A percentile compares a stretch with the other conserved stretches of the same genome.
These are phyloP conservation scores for Debaryomyces robertsiae DNA, from an alignment of 1,139 yeast genomes.

Conservation along the genomic window DNA sequence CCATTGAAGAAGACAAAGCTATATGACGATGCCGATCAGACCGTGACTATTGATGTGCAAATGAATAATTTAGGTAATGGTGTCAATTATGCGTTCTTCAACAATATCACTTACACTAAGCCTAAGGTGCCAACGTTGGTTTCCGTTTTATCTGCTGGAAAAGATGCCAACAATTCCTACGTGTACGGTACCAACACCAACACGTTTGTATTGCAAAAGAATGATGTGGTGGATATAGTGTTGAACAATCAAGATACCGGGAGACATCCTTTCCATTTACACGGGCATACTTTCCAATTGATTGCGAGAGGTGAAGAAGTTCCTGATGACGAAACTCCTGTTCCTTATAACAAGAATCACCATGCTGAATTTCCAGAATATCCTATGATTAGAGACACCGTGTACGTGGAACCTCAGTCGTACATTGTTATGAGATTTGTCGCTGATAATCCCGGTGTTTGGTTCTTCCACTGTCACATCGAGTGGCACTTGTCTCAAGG, in stretches of 20 bases:
- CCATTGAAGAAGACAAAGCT: slow-evolving; percentile 48
- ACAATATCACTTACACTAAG: slow-evolving; percentile 59
- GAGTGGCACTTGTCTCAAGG: slow-evolving; percentile 96
- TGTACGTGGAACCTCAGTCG: slow-evolving; percentile 64
- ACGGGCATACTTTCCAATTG: slow-evolving; percentile 83
- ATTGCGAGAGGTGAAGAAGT: slow-evolving; percentile 58
- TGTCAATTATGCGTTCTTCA: slow-evolving; percentile 74
- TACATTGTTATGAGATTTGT: slow-evolving; percentile 65
- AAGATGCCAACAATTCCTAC: slow-evolving; percentile 45
- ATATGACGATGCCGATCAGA: slow-evolving; percentile 60
- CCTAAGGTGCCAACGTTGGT: slow-evolving; percentile 71
- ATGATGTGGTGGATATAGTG: slow-evolving; percentile 70
- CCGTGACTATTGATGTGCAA: slow-evolving; percentile 56
- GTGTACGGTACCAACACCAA: slow-evolving; percentile 73
- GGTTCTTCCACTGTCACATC: slow-evolving; percentile 94
- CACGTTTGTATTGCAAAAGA: slow-evolving; percentile 58
- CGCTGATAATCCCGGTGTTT: slow-evolving; percentile 87
- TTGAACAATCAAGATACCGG: slow-evolving; percentile 80
- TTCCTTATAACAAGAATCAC: slow-evolving; percentile 43
- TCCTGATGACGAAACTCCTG: slow-evolving; percentile 55
- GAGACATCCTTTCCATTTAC: slow-evolving; percentile 91
- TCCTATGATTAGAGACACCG: slow-evolving; percentile 70
- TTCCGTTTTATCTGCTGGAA: slow-evolving; percentile 55
- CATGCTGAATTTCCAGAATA: slow-evolving; percentile 59
- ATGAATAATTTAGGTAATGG: slow-evolving; percentile 77